These are phyloP conservation scores for Neonectria coccinea DNA, from an alignment of 2,329 filamentous ascomycete species.

Conservation along the genomic window DNA sequence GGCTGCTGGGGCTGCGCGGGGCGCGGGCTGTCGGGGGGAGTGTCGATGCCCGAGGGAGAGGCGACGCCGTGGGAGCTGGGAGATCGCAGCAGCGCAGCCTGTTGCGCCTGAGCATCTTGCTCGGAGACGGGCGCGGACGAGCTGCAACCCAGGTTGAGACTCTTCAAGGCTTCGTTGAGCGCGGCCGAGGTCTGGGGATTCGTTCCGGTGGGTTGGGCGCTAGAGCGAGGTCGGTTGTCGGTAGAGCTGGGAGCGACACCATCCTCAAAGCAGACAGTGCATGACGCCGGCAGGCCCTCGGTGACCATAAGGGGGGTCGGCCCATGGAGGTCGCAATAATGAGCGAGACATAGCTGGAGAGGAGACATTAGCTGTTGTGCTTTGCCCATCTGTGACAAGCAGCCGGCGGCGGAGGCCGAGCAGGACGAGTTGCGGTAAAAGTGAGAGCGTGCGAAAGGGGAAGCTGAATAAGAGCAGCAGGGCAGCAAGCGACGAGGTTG, in stretches of 20 bases:
- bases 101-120: conserved; percentile 58
- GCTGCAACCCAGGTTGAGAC: conserved; percentile 60
- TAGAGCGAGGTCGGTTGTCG: conserved; percentile 56
- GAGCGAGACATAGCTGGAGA: conserved; percentile 74
- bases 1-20: conserved; percentile 52
- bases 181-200: conserved; percentile 51
- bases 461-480: conserved; percentile 22
- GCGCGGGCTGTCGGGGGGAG: conserved; percentile 68
- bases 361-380: conserved; percentile 48
- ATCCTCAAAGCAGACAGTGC: conserved; percentile 68
- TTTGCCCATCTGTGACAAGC: conserved; percentile 45
- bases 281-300: conserved; percentile 72
- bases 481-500: conserved; percentile 27
- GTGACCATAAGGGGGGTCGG: conserved; percentile 78
- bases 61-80: conserved; percentile 51
- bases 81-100: conserved; percentile 56
- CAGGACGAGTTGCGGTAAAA: conserved; percentile 2
- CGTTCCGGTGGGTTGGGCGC: conserved; percentile 51
- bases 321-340: conserved; percentile 78
- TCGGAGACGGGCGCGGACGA: conserved; percentile 59
- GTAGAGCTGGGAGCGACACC: conserved; percentile 35
- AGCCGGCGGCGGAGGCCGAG: conserved; percentile 22
- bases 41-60: conserved; percentile 62
- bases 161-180: conserved; percentile 61
- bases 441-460: conserved; percentile 17